phyloP scores from a whole-genome alignment of 2,329 filamentous ascomycete genomes.

The Xylaria sp. region DNA sequence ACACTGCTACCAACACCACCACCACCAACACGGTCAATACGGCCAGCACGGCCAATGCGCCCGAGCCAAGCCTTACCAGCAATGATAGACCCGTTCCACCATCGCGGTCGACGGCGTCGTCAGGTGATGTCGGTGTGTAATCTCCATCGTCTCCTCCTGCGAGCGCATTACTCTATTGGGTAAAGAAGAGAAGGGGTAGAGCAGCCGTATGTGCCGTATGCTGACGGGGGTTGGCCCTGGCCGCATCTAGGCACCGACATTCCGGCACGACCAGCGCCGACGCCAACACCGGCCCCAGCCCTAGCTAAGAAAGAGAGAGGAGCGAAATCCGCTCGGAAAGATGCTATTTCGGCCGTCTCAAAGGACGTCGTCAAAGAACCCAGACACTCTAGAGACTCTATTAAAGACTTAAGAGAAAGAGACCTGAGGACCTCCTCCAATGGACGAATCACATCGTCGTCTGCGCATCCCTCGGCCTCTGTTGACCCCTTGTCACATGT shows the following conservation, averaged over 20 bases:
- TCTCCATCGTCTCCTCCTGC: slow-evolving; percentile 4
- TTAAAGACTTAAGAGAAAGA: slow-evolving; percentile 26
- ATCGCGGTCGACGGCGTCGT: slow-evolving; percentile 21
- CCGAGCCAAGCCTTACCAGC: slow-evolving; percentile 12
- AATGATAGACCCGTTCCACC: slow-evolving; percentile 18
- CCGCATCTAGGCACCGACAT: slow-evolving; percentile 43
- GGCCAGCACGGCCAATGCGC: slow-evolving; percentile 1
- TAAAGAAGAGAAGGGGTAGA: slow-evolving; percentile 14
- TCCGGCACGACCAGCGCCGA: slow-evolving; percentile 33
- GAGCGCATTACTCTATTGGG: slow-evolving; percentile 19
- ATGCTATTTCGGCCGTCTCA: slow-evolving; percentile 39
- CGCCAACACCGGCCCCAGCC: slow-evolving; percentile 31
- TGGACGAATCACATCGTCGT: slow-evolving; percentile 39
- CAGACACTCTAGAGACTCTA: slow-evolving; percentile 37
- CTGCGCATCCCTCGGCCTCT: slow-evolving; percentile 51
- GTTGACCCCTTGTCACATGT: slow-evolving; percentile 78
- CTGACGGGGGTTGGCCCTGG: slow-evolving; percentile 27
- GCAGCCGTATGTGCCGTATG: slow-evolving; percentile 24
- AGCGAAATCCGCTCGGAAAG: slow-evolving; percentile 44
- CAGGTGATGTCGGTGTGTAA: slow-evolving; percentile 33
- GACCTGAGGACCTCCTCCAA: slow-evolving; percentile 33
- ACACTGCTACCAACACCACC: background rate
- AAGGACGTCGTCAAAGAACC: slow-evolving; percentile 45
- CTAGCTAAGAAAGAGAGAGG: slow-evolving; percentile 42
- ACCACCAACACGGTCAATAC: slow-evolving; percentile 7